Base-by-base conservation (phyloP, 352 stramenopile genomes). In the Albugo candida region DNA sequence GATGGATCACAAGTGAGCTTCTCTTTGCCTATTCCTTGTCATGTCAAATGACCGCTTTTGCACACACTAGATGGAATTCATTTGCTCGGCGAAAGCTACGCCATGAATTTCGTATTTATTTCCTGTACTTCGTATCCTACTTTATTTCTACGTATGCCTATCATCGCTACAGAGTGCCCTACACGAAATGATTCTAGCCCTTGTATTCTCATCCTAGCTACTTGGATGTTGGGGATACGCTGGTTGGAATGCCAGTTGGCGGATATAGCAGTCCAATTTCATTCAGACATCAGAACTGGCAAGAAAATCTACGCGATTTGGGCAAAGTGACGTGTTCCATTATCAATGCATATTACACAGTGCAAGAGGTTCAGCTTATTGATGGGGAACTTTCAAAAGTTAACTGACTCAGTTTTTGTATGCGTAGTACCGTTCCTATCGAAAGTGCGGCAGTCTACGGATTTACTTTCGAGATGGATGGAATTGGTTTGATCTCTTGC, bases 401-500 rank as follows among this genome's bases (percentile, higher is more conserved):
- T 24, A 8, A 10, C 20, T 43, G 17, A 43, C 38, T 19, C 3
- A 19, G 8, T 43, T 10, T 43, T 14, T 43, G 3, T 43, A 8
- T 43, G 38, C 8, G 3, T 43, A 73, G 64, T 60, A 60, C 49
- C 51, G 52, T 19, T 67, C 65, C 17, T 83, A 70, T 39, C 36
- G 57, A 40, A 69, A 83, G 36, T 55, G 60, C 17, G 69, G 68
- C 11, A 78, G 63, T 21, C 47, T 83, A 21, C 61, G 64, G 10
- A 53, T 61, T 1, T 87, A 87, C 44, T 64, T 84, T 5, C 55
- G 64, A 36, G 70, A 87, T 40, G 68, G 68, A 11, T 87, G 75
- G 75, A 87, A 81, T 43, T 79, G 63, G 56, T 87, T 84, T 39
- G 71, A 87, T 41, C 46, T 82, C 14, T 44, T 87, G 2, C 75